Evolutionary conservation across 1,284 basidiomycete genomes (phyloP).

Genomic region (Microstroma glucosiphilum): DNA sequence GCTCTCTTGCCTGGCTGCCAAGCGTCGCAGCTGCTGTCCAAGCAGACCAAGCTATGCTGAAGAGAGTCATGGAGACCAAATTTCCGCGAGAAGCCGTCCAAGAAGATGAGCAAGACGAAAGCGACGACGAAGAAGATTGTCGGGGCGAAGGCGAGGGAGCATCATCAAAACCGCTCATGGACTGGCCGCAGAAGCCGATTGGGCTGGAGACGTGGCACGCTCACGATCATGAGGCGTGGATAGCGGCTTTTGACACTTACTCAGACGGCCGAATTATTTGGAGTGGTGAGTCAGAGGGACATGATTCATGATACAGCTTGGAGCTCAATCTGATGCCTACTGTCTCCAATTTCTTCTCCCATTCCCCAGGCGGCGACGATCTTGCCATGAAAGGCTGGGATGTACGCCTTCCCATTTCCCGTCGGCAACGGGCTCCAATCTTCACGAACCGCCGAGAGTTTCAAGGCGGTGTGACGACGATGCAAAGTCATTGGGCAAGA

Average conservation of each 20-base stretch:
- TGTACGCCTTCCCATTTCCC: conserved; percentile 41
- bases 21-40: conserved; percentile 12
- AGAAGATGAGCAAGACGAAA: conserved; percentile 11
- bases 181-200: conserved; percentile 15
- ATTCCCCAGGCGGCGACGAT: conserved; percentile 63
- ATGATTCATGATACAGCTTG: too few relatives aligned
- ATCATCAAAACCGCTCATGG: background rate
- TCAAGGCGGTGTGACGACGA: conserved; percentile 83
- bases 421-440: conserved; percentile 54
- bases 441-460: conserved; percentile 70
- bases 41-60: background rate
- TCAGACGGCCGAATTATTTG: conserved; percentile 58
- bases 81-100: background rate
- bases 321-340: too few relatives aligned
- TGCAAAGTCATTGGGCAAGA: conserved; percentile 66
- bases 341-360: too few relatives aligned
- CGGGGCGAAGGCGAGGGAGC: conserved; percentile 5
- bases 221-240: conserved; percentile 93
- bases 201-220: conserved; percentile 63
- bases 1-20: conserved; percentile 37
- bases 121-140: conserved; percentile 23
- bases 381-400: conserved; percentile 88
- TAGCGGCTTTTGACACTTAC: conserved; percentile 83
- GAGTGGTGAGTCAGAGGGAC: conserved; percentile 61
- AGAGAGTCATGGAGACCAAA: conserved; percentile 9